Conservation (phyloP, 2,329 filamentous ascomycete species). For the Cyclaneusma minus region DNA sequence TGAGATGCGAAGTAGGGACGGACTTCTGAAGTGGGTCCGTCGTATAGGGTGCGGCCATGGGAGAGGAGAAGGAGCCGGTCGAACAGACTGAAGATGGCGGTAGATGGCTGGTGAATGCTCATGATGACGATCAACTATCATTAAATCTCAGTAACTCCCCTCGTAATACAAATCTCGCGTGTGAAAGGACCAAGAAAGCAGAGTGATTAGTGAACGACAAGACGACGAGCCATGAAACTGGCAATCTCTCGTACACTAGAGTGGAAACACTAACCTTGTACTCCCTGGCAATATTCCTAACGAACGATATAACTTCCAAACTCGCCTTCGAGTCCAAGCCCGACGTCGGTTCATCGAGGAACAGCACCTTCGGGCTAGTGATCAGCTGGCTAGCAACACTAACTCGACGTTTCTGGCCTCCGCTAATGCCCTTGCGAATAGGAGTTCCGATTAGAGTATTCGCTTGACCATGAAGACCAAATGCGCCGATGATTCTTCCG, state of each 20-base stretch:
- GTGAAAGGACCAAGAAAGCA: not conserved
- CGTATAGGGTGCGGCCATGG: slow-evolving; percentile 55
- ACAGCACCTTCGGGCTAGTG: slow-evolving; percentile 65
- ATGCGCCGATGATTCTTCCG: slow-evolving; percentile 49
- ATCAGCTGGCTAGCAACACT: slow-evolving; percentile 71
- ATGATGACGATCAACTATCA: slow-evolving; percentile 58
- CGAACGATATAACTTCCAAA: slow-evolving; percentile 60
- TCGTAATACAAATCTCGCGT: slow-evolving; percentile 5
- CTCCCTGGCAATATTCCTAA: slow-evolving; percentile 47
- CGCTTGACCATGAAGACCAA: slow-evolving; percentile 56
- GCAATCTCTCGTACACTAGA: too few species aligned
- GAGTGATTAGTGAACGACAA: too few species aligned
- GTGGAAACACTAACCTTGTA: slow-evolving; percentile 36
- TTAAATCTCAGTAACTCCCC: slow-evolving; percentile 10
- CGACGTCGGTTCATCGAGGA: slow-evolving; percentile 73
- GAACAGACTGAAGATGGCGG: slow-evolving; percentile 63
- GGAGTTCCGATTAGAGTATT: slow-evolving; percentile 67
- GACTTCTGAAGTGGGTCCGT: slow-evolving; percentile 43
- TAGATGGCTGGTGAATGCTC: slow-evolving; percentile 76
- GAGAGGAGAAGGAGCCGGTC: slow-evolving; percentile 67
- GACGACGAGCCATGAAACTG: not conserved
- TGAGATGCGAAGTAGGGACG: slow-evolving; percentile 46
- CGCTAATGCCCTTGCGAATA: slow-evolving; percentile 68
- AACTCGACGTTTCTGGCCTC: slow-evolving; percentile 70
- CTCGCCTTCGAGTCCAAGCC: slow-evolving; percentile 68